phyloP scores from a whole-genome alignment of 345 rosid genomes.

The Toxicodendron radicans region DNA sequence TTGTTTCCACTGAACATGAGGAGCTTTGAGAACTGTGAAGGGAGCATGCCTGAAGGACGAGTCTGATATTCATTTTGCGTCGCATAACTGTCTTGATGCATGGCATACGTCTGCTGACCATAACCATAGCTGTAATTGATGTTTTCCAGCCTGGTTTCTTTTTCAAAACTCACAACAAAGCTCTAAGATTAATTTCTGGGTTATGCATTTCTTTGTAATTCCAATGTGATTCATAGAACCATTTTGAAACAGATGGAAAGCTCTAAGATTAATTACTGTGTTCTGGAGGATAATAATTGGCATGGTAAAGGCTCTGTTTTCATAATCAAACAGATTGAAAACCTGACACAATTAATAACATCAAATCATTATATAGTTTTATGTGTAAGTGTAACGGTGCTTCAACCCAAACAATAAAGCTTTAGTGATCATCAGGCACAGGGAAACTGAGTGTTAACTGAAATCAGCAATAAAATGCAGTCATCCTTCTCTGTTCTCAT shows the following conservation, averaged over 20 bases:
- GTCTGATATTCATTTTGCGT: slow-evolving; percentile 12
- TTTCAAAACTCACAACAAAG: neutral
- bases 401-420: no score
- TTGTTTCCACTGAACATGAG: slow-evolving; percentile 3
- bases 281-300: no score
- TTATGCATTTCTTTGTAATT: neutral
- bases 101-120: slow-evolving; percentile 16
- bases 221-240: slow-evolving; percentile 14
- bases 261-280: no score
- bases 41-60: neutral
- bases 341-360: no score
- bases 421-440: no score
- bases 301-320: no score
- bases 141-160: slow-evolving; percentile 9
- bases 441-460: no score
- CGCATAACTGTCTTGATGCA: slow-evolving; percentile 2
- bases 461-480: neutral
- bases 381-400: no score
- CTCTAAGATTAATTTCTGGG: neutral
- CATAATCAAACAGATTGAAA: no score
- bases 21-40: slow-evolving; percentile 1
- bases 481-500: neutral
- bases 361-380: no score
- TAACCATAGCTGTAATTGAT: neutral
- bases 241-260: neutral